A percentile compares a stretch with the other conserved stretches of the same genome.
phyloP scores from a whole-genome alignment of 2,329 filamentous ascomycete species.

The Colletotrichum salicis region DNA sequence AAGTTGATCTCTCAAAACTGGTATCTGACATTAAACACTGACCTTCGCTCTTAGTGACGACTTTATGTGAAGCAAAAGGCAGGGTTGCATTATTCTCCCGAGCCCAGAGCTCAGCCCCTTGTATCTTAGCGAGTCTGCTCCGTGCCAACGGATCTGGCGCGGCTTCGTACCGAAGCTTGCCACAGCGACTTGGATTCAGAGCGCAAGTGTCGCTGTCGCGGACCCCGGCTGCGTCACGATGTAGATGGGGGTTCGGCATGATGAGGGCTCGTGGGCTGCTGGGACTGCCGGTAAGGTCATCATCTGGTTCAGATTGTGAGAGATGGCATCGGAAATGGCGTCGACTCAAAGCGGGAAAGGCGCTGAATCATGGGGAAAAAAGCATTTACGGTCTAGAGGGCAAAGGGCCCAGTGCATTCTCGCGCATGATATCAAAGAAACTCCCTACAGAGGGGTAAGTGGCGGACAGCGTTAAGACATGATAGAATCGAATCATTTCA shows the following conservation, averaged over 20 bases:
- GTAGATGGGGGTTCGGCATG: neutral
- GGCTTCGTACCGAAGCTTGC: slow-evolving; percentile 14
- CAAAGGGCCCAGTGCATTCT: slow-evolving; percentile 3
- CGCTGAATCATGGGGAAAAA: slow-evolving; percentile 3
- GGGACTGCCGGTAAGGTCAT: slow-evolving; percentile 8
- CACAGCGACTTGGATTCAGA: neutral
- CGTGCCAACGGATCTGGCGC: slow-evolving; percentile 20
- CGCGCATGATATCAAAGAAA: slow-evolving; percentile 4
- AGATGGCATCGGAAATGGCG: neutral
- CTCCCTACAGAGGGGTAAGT: slow-evolving; percentile 11
- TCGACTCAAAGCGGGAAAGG: neutral
- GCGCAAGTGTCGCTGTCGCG: slow-evolving; percentile 4
- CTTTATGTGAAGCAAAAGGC: slow-evolving; percentile 71
- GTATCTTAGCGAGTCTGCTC: slow-evolving; percentile 1
- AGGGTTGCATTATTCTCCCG: slow-evolving; percentile 32
- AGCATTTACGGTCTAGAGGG: neutral
- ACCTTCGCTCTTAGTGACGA: slow-evolving; percentile 64
- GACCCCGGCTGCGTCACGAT: slow-evolving; percentile 10
- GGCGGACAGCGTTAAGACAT: neutral
- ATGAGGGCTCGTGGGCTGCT: slow-evolving; percentile 3
- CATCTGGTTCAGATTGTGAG: neutral
- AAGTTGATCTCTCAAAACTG: slow-evolving; percentile 55
- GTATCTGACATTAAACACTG: slow-evolving; percentile 31
- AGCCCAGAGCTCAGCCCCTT: slow-evolving; percentile 19
- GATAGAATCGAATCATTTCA: slow-evolving; percentile 13